These are phyloP conservation scores for Escovopsis sp. DNA, from an alignment of 2,329 filamentous ascomycete species.

Conservation along the genomic window DNA sequence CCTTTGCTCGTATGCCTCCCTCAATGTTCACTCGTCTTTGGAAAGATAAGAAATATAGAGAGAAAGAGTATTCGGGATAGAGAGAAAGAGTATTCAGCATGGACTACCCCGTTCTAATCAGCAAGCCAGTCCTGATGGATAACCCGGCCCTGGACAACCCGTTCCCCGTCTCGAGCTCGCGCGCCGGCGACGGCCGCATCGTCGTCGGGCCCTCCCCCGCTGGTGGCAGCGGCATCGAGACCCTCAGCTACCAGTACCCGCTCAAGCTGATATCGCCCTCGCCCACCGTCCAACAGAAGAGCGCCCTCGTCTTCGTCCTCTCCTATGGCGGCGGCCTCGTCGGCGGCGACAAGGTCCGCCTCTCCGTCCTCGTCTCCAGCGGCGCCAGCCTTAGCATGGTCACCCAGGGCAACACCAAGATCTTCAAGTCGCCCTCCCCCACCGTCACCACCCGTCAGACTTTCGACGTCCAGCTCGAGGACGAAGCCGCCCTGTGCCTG, in stretches of 20 bases:
- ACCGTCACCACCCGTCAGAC: conserved; percentile 42
- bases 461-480: conserved; percentile 33
- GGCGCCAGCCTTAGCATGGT: conserved; percentile 51
- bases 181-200: conserved; percentile 65
- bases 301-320: conserved; percentile 72
- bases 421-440: conserved; percentile 62
- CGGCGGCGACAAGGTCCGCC: conserved; percentile 65
- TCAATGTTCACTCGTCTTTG: no score
- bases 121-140: background rate
- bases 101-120: no score
- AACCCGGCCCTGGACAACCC: conserved; percentile 42
- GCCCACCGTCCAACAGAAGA: conserved; percentile 45
- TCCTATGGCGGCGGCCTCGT: conserved; percentile 93
- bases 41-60: no score
- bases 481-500: conserved; percentile 42
- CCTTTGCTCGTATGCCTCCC: no score
- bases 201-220: conserved; percentile 58
- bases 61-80: no score
- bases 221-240: conserved; percentile 53
- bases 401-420: conserved; percentile 77
- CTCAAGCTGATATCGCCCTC: conserved; percentile 81
- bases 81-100: no score
- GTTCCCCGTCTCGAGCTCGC: conserved; percentile 58
- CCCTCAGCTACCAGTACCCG: conserved; percentile 80
- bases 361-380: conserved; percentile 50